phyloP scores from a whole-genome alignment of 2,329 filamentous ascomycete genomes.

The Xylariaceae sp. region DNA sequence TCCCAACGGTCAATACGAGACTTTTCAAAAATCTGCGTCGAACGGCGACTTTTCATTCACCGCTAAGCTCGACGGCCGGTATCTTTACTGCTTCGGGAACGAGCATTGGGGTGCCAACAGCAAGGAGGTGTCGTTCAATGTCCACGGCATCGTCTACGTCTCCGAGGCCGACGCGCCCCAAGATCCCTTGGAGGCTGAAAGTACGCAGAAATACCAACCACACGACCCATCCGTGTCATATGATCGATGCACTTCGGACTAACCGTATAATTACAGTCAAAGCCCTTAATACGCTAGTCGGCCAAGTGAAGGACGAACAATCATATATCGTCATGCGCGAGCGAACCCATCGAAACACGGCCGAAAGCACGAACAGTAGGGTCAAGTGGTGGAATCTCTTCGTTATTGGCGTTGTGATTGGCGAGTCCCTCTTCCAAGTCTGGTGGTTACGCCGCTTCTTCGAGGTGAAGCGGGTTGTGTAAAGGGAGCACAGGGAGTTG shows the following conservation, averaged over 20 bases:
- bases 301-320: slow-evolving; percentile 96
- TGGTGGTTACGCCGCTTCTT: slow-evolving; percentile 99
- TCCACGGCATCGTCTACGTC: slow-evolving; percentile 97
- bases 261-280: slow-evolving; percentile 55
- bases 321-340: slow-evolving; percentile 93
- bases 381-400: slow-evolving; percentile 99
- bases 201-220: slow-evolving; percentile 41
- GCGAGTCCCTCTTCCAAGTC: slow-evolving; percentile 94
- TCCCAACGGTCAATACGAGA: slow-evolving; percentile 67
- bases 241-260: background rate
- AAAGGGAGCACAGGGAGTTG: slow-evolving; percentile 22
- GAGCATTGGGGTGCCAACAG: slow-evolving; percentile 94
- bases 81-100: slow-evolving; percentile 97
- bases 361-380: slow-evolving; percentile 92
- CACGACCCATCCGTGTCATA: background rate
- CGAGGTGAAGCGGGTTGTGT: slow-evolving; percentile 70
- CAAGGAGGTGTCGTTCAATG: slow-evolving; percentile 99
- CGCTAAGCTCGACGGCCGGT: slow-evolving; percentile 79
- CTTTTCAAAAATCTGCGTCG: slow-evolving; percentile 74
- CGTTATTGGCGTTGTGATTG: slow-evolving; percentile 81
- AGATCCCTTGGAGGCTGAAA: slow-evolving; percentile 87
- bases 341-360: slow-evolving; percentile 94
- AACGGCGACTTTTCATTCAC: slow-evolving; percentile 92
- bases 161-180: slow-evolving; percentile 76
- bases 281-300: slow-evolving; percentile 74